A percentile compares a stretch with the other conserved stretches of the same genome.
Evolutionary conservation across 2,329 filamentous ascomycete genomes (phyloP).

Genomic region (Penicillium sp.): DNA sequence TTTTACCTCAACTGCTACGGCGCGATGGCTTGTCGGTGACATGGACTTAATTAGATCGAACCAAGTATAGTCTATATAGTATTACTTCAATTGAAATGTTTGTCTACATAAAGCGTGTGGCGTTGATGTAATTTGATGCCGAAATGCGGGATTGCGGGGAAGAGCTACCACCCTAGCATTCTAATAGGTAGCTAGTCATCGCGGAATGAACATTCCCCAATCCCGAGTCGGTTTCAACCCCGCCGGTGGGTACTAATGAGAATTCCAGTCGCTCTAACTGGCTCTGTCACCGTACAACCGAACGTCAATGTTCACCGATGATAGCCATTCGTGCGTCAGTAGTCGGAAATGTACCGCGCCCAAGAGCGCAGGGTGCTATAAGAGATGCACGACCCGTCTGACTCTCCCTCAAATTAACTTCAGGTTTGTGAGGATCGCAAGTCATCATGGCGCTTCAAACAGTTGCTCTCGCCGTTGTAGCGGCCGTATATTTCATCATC

Average conservation of each 20-base stretch:
- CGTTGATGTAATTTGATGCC: neutral
- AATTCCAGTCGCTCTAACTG: neutral
- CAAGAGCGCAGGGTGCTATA: neutral
- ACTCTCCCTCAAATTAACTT: neutral
- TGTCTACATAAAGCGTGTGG: too few relatives aligned
- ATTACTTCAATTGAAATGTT: too few relatives aligned
- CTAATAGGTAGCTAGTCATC: neutral
- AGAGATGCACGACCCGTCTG: neutral
- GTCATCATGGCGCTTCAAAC: conserved; percentile 33
- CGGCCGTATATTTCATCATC: conserved; percentile 42
- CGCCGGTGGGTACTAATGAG: neutral
- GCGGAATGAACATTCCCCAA: neutral
- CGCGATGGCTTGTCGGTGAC: too few relatives aligned
- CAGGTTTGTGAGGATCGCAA: neutral
- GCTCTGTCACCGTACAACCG: neutral
- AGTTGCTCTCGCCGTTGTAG: conserved; percentile 33
- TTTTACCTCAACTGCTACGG: too few relatives aligned
- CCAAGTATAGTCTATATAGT: too few relatives aligned
- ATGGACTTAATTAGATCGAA: too few relatives aligned
- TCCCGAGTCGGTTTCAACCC: neutral
- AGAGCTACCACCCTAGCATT: neutral
- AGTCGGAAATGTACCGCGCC: conserved; percentile 3
- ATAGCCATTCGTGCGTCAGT: neutral
- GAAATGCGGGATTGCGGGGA: neutral
- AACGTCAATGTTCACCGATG: neutral